A percentile compares a stretch with the other conserved stretches of the same genome.
Conservation (phyloP, 345 rosid species). For the Erysimum cheiranthoides region DNA sequence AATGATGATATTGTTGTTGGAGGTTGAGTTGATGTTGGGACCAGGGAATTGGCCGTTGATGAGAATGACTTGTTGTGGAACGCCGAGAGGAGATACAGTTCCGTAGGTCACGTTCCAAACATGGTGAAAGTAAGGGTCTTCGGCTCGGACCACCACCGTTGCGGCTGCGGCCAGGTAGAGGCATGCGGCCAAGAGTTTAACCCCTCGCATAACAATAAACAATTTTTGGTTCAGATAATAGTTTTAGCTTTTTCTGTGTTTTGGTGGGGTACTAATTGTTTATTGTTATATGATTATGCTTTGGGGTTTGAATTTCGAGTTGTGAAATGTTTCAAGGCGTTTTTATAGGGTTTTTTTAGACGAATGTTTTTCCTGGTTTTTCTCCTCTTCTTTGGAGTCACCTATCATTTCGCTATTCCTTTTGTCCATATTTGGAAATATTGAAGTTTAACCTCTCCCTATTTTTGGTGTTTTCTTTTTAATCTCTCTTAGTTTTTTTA, state of each 20-base stretch:
- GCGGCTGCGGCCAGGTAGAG: conserved; percentile 50
- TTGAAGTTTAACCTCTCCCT: conserved; percentile 33
- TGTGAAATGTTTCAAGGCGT: conserved; percentile 23
- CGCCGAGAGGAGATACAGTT: conserved; percentile 70
- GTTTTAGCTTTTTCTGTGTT: not conserved
- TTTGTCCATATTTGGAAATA: conserved; percentile 38
- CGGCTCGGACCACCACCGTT: conserved; percentile 53
- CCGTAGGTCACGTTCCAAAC: conserved; percentile 86
- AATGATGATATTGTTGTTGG: conserved; percentile 72
- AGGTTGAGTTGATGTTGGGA: conserved; percentile 78
- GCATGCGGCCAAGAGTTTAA: conserved; percentile 42
- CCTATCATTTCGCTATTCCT: conserved; percentile 44
- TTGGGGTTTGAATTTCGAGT: conserved; percentile 43
- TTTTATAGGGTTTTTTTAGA: conserved; percentile 38
- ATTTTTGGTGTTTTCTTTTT: conserved; percentile 23
- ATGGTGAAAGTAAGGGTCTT: conserved; percentile 71
- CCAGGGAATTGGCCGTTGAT: conserved; percentile 82
- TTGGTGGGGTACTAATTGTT: conserved; percentile 23
- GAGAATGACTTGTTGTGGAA: conserved; percentile 77
- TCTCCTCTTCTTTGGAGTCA: conserved; percentile 37
- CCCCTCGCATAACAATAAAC: conserved; percentile 51
- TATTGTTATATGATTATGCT: conserved; percentile 32
- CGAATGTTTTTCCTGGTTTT: conserved; percentile 35
- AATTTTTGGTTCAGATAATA: conserved; percentile 11
- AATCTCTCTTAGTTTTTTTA: not conserved